Evolutionary conservation across 495 filamentous ascomycete species (phyloP).

Genomic region (Aspergillus incahuasiensis): DNA sequence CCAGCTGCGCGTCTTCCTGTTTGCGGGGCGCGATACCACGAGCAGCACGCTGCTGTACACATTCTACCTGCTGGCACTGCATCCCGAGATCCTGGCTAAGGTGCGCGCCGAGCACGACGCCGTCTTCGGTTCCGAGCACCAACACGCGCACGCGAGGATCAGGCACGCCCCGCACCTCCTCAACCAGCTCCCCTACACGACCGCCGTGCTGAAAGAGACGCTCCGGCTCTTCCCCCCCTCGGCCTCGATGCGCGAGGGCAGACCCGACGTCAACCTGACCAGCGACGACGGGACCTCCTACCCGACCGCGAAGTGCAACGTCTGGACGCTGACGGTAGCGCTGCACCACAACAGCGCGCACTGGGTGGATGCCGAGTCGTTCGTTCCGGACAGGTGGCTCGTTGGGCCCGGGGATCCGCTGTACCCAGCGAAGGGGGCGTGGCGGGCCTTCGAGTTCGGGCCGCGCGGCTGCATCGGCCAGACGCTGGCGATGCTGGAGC

Average conservation of each 20-base stretch:
- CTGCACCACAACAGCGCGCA: slow-evolving; percentile 21
- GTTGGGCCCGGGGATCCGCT: slow-evolving; percentile 9
- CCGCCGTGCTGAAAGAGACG: slow-evolving; percentile 47
- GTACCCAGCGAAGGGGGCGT: slow-evolving; percentile 28
- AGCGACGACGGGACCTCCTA: slow-evolving; percentile 24
- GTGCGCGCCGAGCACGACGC: slow-evolving; percentile 45
- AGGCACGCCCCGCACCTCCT: slow-evolving; percentile 30
- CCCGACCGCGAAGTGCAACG: slow-evolving; percentile 25
- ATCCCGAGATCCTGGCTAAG: slow-evolving; percentile 34
- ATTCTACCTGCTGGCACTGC: slow-evolving; percentile 43
- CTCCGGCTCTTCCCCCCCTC: slow-evolving; percentile 42
- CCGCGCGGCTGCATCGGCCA: slow-evolving; percentile 49
- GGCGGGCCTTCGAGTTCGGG: slow-evolving; percentile 41
- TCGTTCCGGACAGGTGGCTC: slow-evolving; percentile 35
- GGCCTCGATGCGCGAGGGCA: slow-evolving; percentile 30
- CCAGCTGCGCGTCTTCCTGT: slow-evolving; percentile 17
- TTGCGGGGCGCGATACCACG: slow-evolving; percentile 31
- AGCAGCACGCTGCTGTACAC: slow-evolving; percentile 30
- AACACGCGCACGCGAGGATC: slow-evolving; percentile 20
- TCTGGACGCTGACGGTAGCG: slow-evolving; percentile 20
- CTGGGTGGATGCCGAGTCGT: slow-evolving; percentile 30
- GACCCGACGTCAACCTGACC: slow-evolving; percentile 25
- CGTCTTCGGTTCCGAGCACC: slow-evolving; percentile 25
- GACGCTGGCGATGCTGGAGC: slow-evolving; percentile 36
- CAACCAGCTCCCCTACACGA: slow-evolving; percentile 39